Percentiles rank a stretch among this genome's conserved stretches.
Conservation (phyloP, 495 filamentous ascomycete species). For the Daldinia vernicosa region DNA sequence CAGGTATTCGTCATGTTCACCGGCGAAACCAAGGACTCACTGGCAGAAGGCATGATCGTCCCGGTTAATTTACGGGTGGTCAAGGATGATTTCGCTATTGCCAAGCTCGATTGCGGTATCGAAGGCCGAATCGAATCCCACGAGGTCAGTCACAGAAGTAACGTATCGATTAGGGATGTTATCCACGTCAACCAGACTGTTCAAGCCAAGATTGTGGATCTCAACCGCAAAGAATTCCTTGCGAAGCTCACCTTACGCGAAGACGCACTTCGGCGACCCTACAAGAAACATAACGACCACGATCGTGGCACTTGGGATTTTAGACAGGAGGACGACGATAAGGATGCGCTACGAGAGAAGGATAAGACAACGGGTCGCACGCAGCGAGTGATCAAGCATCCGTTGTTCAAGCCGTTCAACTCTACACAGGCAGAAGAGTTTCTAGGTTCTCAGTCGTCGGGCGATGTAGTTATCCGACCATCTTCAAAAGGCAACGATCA, state of each 20-base stretch:
- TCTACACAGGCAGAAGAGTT: constrained; percentile 93
- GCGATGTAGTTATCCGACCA: constrained; percentile 93
- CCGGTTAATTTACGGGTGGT: constrained; percentile 87
- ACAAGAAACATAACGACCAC: constrained; percentile 70
- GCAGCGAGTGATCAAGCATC: constrained; percentile 95
- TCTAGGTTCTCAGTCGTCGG: constrained; percentile 80
- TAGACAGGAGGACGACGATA: constrained; percentile 77
- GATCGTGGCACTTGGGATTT: constrained; percentile 86
- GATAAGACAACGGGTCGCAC: constrained; percentile 82
- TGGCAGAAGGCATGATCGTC: constrained; percentile 88
- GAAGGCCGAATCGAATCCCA: constrained; percentile 82
- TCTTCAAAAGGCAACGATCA: constrained; percentile 95
- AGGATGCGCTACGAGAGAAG: constrained; percentile 78
- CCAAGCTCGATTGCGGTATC: constrained; percentile 91
- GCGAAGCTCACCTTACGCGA: constrained; percentile 86
- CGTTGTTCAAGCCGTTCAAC: constrained; percentile 92
- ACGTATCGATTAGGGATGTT: constrained; percentile 58
- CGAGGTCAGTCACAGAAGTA: constrained; percentile 70
- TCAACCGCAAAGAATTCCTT: constrained; percentile 83
- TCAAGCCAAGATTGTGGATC: constrained; percentile 83
- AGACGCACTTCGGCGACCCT: constrained; percentile 75
- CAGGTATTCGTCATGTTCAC: constrained; percentile 98
- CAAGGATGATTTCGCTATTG: constrained; percentile 90
- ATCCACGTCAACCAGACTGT: constrained; percentile 82
- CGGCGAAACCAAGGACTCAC: constrained; percentile 85